phyloP scores from a whole-genome alignment of 1,139 yeast genomes.

The Lodderomyces parapsilosis region DNA sequence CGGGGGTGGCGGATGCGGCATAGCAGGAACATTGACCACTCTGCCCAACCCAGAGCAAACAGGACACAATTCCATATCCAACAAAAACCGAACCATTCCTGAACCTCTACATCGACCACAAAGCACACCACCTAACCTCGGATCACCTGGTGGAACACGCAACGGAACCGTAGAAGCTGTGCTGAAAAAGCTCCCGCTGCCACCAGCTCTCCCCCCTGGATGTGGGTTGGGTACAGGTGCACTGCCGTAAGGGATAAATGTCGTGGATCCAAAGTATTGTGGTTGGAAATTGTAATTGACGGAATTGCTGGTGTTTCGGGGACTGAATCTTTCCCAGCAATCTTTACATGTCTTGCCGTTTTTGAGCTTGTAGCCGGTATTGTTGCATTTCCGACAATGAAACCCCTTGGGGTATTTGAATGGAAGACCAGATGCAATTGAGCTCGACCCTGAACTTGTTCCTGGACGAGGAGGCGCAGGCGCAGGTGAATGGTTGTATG shows the following conservation, averaged over 20 bases:
- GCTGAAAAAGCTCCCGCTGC: constrained; percentile 6
- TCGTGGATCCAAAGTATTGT: constrained; percentile 17
- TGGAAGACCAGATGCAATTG: constrained; percentile 41
- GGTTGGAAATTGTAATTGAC: constrained; percentile 9
- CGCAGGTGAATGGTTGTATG: not conserved
- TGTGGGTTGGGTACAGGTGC: constrained; percentile 9
- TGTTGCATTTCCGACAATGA: constrained; percentile 40
- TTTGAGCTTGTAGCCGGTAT: constrained; percentile 40
- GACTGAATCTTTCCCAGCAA: constrained; percentile 70
- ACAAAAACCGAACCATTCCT: constrained; percentile 53
- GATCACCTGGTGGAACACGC: constrained; percentile 76
- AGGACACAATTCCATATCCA: constrained; percentile 55
- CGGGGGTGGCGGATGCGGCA: constrained; percentile 10
- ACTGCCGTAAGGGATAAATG: constrained; percentile 15
- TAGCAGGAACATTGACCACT: constrained; percentile 18
- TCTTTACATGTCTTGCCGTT: constrained; percentile 67
- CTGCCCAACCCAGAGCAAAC: constrained; percentile 73
- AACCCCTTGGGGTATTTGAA: constrained; percentile 46
- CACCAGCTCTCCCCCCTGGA: constrained; percentile 4
- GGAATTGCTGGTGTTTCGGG: constrained; percentile 25
- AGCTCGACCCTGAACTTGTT: no score
- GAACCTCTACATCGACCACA: constrained; percentile 80
- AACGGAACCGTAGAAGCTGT: constrained; percentile 15
- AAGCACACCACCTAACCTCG: constrained; percentile 72
- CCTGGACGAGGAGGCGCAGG: not conserved